Base-by-base conservation (phyloP, 1,139 yeast genomes). In the Spencermartinsiella ligniputridi region DNA sequence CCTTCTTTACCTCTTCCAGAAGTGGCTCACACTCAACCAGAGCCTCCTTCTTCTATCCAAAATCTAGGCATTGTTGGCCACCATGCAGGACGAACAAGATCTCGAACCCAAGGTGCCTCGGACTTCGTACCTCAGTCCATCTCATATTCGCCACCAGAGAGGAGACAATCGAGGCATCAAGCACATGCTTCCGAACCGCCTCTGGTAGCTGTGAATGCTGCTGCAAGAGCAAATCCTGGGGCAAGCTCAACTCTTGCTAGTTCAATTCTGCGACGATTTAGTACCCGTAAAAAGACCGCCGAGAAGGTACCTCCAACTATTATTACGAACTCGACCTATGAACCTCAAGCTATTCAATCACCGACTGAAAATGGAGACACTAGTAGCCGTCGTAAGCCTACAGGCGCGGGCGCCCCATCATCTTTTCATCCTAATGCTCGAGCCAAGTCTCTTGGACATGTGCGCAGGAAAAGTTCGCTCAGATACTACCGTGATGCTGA, bases 401-500 rank as follows among this genome's bases (percentile, higher is more conserved):
- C 15, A 30, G 15, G 15, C 12, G 8, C 41, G 35, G 36, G 33
- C 44, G 16, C 35, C 42, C 3, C 41, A 38, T 3, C 33, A 30
- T 8, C 32, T 49, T 69, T 75, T 56, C 96, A 87, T 63, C 95
- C 95, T 24, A 81, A 89, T 15, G 96, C 95, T 0, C 76, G 96
- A 56, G 95, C 96, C 3, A 87, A 86, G 60, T 84, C 95, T 15
- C 81, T 87, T 48, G 95, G 96, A 16, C 94, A 86, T 61, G 76
- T 83, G 2, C 69, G 75, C 54, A 70, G 68, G 47, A 67, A 38
- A 11, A 39, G 43, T 30, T 21, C 37, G 13, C 38, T 37, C 32
- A 32, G 39, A 35, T 38, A 29, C 40, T 35, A 29, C 36, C 46
- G 27, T 42, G 42, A 30, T n/a, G 36, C 32, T 6, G 15, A 6